phyloP scores from a whole-genome alignment of 768 basidiomycete genomes.

The Kwoniella mangroviensis region DNA sequence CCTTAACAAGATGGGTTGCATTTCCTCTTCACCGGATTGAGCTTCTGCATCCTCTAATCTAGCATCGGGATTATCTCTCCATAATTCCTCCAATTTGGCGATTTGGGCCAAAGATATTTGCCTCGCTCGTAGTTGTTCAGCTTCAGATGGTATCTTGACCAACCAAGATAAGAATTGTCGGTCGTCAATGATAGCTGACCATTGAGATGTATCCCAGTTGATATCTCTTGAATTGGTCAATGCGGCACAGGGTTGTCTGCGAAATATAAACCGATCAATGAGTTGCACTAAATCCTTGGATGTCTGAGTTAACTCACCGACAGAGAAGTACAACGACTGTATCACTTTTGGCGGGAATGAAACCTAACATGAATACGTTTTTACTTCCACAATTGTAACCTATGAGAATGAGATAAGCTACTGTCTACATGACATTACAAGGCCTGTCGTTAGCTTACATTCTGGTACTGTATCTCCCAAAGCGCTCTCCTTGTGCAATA shows the following conservation, averaged over 20 bases:
- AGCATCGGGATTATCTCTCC: conserved; percentile 94
- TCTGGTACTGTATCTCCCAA: conserved; percentile 97
- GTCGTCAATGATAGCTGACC: conserved; percentile 98
- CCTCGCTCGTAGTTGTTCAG: conserved; percentile 91
- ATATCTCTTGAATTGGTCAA: conserved; percentile 89
- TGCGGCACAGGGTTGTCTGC: conserved; percentile 94
- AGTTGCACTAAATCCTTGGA: too few species aligned
- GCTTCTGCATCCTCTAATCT: conserved; percentile 96
- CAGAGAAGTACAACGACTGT: conserved; percentile 97
- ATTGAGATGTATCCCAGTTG: conserved; percentile 95
- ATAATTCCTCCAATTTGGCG: conserved; percentile 94
- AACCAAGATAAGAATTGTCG: conserved; percentile 99
- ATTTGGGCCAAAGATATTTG: conserved; percentile 98
- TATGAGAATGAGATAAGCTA: conserved; percentile 11
- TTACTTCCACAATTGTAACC: conserved; percentile 96
- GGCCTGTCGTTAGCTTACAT: conserved; percentile 61
- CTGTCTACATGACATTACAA: neutral
- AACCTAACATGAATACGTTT: conserved; percentile 99
- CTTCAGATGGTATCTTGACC: conserved; percentile 94
- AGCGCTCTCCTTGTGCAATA: conserved; percentile 91
- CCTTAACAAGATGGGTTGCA: conserved; percentile 82
- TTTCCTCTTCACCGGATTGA: conserved; percentile 96
- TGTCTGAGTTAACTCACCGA: conserved; percentile 66
- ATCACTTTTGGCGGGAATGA: conserved; percentile 98
- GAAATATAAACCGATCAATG: neutral